phyloP scores from a whole-genome alignment of 306 rosid species.

The Rosa lucieae region DNA sequence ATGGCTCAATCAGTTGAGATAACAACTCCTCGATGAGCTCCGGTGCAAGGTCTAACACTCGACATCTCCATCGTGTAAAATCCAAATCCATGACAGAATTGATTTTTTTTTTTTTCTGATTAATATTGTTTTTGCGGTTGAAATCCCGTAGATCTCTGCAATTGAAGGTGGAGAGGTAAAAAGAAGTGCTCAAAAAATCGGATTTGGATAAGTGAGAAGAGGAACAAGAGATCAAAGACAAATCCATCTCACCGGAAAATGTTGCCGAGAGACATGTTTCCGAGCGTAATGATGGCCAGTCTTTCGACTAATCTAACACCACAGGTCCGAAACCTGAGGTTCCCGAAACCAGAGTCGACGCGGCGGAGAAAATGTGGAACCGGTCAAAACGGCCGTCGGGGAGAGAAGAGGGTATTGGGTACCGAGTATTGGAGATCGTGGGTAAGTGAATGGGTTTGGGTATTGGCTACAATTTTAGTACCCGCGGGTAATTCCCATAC shows the following conservation, averaged over 20 bases:
- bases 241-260: neutral
- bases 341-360: neutral
- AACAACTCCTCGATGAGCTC: slow-evolving; percentile 36
- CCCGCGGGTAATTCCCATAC: too few relatives aligned
- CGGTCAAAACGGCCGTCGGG: neutral
- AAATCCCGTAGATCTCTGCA: slow-evolving; percentile 26
- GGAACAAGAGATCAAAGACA: neutral
- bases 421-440: too few relatives aligned
- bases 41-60: slow-evolving; percentile 25
- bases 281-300: neutral
- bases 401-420: neutral
- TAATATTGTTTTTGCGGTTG: neutral
- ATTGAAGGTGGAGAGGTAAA: slow-evolving; percentile 25
- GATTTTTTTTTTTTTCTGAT: neutral
- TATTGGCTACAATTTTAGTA: too few relatives aligned
- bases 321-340: slow-evolving; percentile 16
- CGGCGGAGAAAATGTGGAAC: neutral
- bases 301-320: slow-evolving; percentile 22
- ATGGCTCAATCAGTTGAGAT: slow-evolving; percentile 30
- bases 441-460: too few relatives aligned
- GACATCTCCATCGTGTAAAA: slow-evolving; percentile 32
- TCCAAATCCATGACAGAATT: neutral
- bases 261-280: neutral
- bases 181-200: slow-evolving; percentile 23
- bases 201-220: slow-evolving; percentile 18